Evolutionary conservation across 192 early-diverging fungal genomes (phyloP).

Genomic region (Backusella sp.): DNA sequence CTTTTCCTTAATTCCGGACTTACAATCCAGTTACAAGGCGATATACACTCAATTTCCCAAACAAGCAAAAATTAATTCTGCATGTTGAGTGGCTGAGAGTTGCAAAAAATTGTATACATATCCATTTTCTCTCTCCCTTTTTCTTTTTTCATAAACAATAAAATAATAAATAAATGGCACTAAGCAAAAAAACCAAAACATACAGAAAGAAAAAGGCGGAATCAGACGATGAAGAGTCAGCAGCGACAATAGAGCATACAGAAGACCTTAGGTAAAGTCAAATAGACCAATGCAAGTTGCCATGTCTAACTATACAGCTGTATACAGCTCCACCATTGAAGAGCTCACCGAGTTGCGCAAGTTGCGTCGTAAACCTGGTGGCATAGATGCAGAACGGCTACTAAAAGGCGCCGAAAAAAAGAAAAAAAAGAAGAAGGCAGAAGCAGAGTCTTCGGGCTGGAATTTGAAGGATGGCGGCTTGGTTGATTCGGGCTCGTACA

Average conservation of each 20-base stretch:
- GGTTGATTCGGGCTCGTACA: conserved; percentile 46
- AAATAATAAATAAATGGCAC: conserved; percentile 4
- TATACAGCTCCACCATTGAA: conserved; percentile 43
- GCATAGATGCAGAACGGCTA: conserved; percentile 57
- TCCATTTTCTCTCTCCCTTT: too few species aligned
- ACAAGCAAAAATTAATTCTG: not conserved
- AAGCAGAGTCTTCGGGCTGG: conserved; percentile 53
- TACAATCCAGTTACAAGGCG: too few species aligned
- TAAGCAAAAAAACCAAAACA: conserved; percentile 13
- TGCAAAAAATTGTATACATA: not conserved
- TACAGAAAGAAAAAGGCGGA: conserved; percentile 32
- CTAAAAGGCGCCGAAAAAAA: conserved; percentile 54
- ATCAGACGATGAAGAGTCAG: conserved; percentile 20
- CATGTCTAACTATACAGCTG: not conserved
- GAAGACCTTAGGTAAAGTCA: conserved; percentile 12
- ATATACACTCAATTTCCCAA: not conserved
- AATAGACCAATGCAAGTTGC: not conserved
- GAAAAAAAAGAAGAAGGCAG: conserved; percentile 38
- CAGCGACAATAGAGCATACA: not conserved
- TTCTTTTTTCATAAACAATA: too few species aligned
- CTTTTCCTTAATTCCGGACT: too few species aligned
- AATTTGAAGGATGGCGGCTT: conserved; percentile 57
- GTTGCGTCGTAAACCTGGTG: conserved; percentile 52
- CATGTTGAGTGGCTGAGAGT: not conserved
- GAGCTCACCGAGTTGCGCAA: conserved; percentile 59